Evolutionary conservation across 2,329 filamentous ascomycete genomes (phyloP).

Genomic region (Calonectria leucothoes): DNA sequence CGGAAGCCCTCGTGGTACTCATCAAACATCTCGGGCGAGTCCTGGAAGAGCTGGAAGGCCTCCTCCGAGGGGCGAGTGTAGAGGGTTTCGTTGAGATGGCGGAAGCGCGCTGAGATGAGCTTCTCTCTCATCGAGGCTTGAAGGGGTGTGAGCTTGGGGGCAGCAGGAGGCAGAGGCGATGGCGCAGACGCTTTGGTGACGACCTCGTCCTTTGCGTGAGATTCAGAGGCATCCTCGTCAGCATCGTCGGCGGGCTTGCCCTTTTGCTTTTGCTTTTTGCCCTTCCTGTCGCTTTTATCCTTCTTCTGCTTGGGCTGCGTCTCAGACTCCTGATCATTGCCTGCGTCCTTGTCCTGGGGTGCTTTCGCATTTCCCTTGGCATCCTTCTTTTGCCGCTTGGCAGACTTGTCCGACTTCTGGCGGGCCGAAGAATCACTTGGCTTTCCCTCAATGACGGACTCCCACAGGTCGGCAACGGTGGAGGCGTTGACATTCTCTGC

Average conservation of each 20-base stretch:
- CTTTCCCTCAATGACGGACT: conserved; percentile 80
- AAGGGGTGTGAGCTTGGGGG: conserved; percentile 83
- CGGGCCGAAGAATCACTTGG: conserved; percentile 41
- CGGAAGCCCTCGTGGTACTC: conserved; percentile 98
- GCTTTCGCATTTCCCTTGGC: conserved; percentile 42
- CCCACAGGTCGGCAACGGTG: conserved; percentile 84
- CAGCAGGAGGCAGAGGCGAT: conserved; percentile 55
- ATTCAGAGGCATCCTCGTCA: conserved; percentile 26
- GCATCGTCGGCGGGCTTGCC: conserved; percentile 30
- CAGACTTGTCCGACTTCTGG: conserved; percentile 37
- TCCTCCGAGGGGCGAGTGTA: conserved; percentile 91
- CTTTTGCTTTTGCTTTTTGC: conserved; percentile 31
- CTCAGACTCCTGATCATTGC: conserved; percentile 25
- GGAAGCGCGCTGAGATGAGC: conserved; percentile 93
- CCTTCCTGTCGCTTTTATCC: conserved; percentile 53
- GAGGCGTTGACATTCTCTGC: conserved; percentile 67
- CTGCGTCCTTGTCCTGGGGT: conserved; percentile 37
- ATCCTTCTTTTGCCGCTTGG: conserved; percentile 50
- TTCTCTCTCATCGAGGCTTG: conserved; percentile 96
- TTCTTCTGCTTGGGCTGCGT: conserved; percentile 45
- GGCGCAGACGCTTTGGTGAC: conserved; percentile 34
- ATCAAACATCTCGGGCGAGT: conserved; percentile 91
- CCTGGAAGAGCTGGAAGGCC: conserved; percentile 84
- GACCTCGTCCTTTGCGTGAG: conserved; percentile 33
- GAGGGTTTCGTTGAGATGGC: conserved; percentile 95